phyloP scores from a whole-genome alignment of 2,329 filamentous ascomycete species.

The Fusarium robinianum region DNA sequence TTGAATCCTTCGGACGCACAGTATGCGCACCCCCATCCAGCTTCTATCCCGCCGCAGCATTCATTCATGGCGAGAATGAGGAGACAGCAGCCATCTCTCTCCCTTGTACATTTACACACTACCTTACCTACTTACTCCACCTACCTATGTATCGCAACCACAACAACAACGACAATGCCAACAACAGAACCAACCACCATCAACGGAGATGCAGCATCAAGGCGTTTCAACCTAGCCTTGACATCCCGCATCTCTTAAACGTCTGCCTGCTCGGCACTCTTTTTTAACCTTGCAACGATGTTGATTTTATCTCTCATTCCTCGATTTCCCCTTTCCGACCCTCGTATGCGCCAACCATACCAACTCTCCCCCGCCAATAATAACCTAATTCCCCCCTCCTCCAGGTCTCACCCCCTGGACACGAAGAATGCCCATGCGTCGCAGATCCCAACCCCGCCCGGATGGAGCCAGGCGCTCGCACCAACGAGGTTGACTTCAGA shows the following conservation, averaged over 20 bases:
- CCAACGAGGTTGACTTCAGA: slow-evolving; percentile 36
- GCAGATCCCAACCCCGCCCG: slow-evolving; percentile 25
- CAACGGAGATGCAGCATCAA: slow-evolving; percentile 7
- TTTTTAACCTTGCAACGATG: slow-evolving; percentile 12
- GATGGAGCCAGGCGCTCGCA: not conserved
- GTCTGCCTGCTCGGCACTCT: slow-evolving; percentile 5
- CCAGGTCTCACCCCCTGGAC: slow-evolving; percentile 6
- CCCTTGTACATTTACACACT: slow-evolving; percentile 13
- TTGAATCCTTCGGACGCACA: too few species aligned
- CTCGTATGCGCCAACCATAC: too few species aligned
- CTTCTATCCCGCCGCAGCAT: too few species aligned
- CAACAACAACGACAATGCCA: too few species aligned
- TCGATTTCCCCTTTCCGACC: slow-evolving; percentile 24
- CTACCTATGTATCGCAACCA: too few species aligned
- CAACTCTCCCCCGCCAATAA: too few species aligned
- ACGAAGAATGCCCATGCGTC: slow-evolving; percentile 26
- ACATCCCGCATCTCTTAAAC: slow-evolving; percentile 1
- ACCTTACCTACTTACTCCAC: slow-evolving; percentile 2
- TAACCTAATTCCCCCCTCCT: slow-evolving; percentile 4
- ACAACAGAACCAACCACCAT: slow-evolving; percentile 7
- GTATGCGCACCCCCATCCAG: too few species aligned
- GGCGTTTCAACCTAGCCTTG: slow-evolving; percentile 11
- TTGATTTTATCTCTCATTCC: slow-evolving; percentile 14
- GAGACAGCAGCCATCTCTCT: not conserved
- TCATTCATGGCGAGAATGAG: too few species aligned